Evolutionary conservation across 345 rosid genomes (phyloP).

Genomic region (Syzygium jambos): DNA sequence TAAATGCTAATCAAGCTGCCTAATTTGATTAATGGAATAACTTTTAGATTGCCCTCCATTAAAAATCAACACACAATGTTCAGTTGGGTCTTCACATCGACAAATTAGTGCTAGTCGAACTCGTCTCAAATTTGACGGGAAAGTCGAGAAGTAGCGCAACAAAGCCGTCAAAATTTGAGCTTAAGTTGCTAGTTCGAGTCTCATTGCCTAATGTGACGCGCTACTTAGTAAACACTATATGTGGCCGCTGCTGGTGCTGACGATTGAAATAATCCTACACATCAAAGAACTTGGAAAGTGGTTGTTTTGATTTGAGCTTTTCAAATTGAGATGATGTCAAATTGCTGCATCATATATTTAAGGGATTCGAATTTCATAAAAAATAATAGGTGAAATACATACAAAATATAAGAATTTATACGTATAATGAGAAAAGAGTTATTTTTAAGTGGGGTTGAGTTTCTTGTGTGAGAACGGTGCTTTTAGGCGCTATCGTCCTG

Average conservation of each 20-base stretch:
- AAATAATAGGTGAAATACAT: not conserved
- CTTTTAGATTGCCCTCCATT: not conserved
- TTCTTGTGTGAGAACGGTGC: too few relatives aligned
- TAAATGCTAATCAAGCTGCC: not conserved
- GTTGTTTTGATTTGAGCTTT: not conserved
- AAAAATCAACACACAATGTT: not conserved
- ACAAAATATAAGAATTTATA: not conserved
- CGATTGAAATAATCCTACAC: not conserved
- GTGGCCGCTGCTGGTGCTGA: accelerated
- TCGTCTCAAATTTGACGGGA: accelerated
- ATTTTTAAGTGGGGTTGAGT: not conserved
- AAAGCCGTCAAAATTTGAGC: not conserved
- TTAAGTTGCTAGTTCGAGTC: not conserved
- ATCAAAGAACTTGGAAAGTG: not conserved
- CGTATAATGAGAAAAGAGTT: not conserved
- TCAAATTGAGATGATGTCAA: not conserved
- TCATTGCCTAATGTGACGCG: not conserved
- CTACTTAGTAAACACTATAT: not conserved
- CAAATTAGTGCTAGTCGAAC: not conserved
- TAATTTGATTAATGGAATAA: not conserved
- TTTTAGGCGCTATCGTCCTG: accelerated
- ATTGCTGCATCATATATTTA: not conserved
- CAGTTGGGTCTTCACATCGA: not conserved
- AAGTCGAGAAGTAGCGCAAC: not conserved
- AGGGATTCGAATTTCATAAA: not conserved